Evolutionary conservation across 106 monocot genomes (phyloP).

Genomic region (Allium cepa): DNA sequence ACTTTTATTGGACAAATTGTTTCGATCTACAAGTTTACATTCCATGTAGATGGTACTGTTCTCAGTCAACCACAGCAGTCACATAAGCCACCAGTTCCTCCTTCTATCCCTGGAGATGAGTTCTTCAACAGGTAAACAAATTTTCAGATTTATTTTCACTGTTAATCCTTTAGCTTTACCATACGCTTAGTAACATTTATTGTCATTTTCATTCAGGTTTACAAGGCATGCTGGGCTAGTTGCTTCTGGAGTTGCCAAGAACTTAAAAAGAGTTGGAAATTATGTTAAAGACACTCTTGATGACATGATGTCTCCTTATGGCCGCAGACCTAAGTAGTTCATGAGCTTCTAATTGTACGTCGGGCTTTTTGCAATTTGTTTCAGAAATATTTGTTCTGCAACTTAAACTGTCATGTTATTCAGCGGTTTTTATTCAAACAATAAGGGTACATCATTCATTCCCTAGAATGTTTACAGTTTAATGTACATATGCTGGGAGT

Average conservation of each 20-base stretch:
- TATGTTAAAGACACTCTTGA: constrained; percentile 58
- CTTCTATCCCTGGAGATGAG: constrained; percentile 12
- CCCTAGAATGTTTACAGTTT: no score
- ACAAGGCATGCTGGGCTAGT: constrained; percentile 61
- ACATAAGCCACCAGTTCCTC: constrained; percentile 19
- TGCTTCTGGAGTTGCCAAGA: constrained; percentile 53
- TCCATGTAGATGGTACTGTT: constrained; percentile 13
- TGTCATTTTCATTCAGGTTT: constrained; percentile 33
- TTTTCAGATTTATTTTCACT: neutral
- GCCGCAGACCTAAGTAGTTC: constrained; percentile 50
- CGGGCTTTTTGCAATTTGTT: no score
- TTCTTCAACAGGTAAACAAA: constrained; percentile 38
- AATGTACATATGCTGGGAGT: no score
- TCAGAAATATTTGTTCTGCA: no score
- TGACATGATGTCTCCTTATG: constrained; percentile 59
- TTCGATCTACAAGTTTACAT: no score
- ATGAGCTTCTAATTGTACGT: no score
- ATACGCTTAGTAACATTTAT: no score
- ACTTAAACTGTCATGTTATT: no score
- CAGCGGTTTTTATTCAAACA: no score
- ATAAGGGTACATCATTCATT: no score
- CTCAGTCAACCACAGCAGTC: constrained; percentile 9
- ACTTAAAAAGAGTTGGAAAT: constrained; percentile 46
- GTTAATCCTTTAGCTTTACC: no score
- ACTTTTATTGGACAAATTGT: no score